A percentile compares a stretch with the other conserved stretches of the same genome.
These are phyloP conservation scores for Dichomitus squalens DNA, from an alignment of 1,284 basidiomycete species.

Conservation along the genomic window DNA sequence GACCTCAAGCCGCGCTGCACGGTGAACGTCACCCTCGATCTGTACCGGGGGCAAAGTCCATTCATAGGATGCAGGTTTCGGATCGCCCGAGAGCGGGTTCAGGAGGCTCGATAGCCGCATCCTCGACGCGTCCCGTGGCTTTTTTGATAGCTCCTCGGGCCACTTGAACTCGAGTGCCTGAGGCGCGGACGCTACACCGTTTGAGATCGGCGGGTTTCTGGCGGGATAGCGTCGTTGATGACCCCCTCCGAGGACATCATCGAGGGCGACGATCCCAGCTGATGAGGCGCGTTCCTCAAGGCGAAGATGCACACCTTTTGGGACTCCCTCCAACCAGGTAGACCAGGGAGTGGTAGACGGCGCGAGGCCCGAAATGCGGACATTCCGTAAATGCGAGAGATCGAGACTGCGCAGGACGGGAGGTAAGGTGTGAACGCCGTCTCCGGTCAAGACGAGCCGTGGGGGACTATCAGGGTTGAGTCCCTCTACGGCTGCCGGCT, in stretches of 20 bases:
- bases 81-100: too few species aligned
- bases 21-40: too few species aligned
- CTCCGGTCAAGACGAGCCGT: neutral
- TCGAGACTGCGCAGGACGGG: neutral
- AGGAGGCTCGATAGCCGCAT: too few species aligned
- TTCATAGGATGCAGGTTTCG: too few species aligned
- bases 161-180: too few species aligned
- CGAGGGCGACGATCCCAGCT: neutral
- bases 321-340: neutral
- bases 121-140: too few species aligned
- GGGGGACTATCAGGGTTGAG: neutral
- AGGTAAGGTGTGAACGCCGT: neutral
- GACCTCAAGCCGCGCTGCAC: too few species aligned
- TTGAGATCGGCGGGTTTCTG: too few species aligned
- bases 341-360: neutral
- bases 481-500: neutral
- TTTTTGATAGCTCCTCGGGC: too few species aligned
- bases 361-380: neutral
- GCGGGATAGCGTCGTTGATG: neutral
- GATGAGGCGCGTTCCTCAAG: neutral
- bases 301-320: neutral
- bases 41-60: too few species aligned
- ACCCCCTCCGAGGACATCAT: neutral
- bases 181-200: too few species aligned
- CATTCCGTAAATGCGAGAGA: neutral